Evolutionary conservation across 345 rosid genomes (phyloP), one percentile per base, ranked within the genome.

Genomic region (Populus alba): DNA sequence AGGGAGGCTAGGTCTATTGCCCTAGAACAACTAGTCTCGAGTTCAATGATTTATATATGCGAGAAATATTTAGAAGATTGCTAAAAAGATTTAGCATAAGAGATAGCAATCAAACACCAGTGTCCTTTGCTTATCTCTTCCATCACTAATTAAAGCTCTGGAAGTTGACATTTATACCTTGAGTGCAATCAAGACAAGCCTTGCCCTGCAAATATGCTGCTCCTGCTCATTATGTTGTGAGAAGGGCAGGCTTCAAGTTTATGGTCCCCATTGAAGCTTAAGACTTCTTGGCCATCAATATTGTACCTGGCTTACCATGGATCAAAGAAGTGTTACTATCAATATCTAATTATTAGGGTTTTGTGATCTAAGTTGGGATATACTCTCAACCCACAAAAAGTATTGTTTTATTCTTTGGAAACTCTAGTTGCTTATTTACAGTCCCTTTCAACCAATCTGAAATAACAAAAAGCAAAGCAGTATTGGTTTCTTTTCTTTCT

Each of bases 261-360:
- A 81, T 88, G 94, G 94, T 90, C 92, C 92, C 90, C 92, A 59
- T 71, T 67, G 37, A 70, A 71, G 74, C 76, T 45, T 69, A 79
- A 77, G 82, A 83, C 77, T 72, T 72, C 79, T 81, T 41, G 83
- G 82, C 87, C 84, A 85, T 88, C 79, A 87, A 33, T 33, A 33
- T 81, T 88, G 86, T 88, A 84, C 83, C 88, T 87, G 84, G 87
- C 80, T 86, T 87, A 83, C 83, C 87, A 71, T 84, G 90, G 83
- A 90, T 79, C 91, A 92, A 86, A 93, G 87, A 92, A 89, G 84
- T 86, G 92, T 92, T 86, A 85, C 92, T 84, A 80, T 89, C 97
- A 88, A 74, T 71, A 87, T 88, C 88, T 88, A 78, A 81, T 83
- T 79, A 81, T 82, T 86, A 85, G 84, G 88, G 82, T 82, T 87